Evolutionary conservation across 2,329 filamentous ascomycete species (phyloP).

Genomic region (Raffaelea ambrosiae): DNA sequence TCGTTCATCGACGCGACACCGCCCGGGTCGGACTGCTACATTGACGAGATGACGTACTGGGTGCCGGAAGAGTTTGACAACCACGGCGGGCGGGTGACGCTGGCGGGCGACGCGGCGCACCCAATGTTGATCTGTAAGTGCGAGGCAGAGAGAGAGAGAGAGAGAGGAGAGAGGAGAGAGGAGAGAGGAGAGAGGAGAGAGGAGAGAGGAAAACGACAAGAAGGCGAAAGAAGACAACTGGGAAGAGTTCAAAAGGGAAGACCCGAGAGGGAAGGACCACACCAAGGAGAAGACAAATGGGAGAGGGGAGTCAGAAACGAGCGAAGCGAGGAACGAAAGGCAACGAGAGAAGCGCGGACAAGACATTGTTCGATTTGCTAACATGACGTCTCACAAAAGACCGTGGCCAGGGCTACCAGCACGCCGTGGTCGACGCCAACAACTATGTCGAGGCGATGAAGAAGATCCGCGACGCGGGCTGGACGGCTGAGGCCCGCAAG

Average conservation of each 20-base stretch:
- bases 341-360: too few relatives aligned
- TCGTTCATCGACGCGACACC: conserved; percentile 26
- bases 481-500: conserved; percentile 9
- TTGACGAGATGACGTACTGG: conserved; percentile 30
- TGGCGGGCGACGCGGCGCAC: conserved; percentile 32
- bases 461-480: conserved; percentile 11
- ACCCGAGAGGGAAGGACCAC: too few relatives aligned
- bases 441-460: conserved; percentile 27
- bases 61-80: conserved; percentile 22
- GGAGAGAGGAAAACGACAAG: too few relatives aligned
- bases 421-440: conserved; percentile 30
- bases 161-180: too few relatives aligned
- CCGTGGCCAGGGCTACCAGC: conserved; percentile 37
- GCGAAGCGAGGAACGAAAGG: too few relatives aligned
- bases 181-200: too few relatives aligned
- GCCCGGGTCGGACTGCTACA: conserved; percentile 19
- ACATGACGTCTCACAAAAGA: too few relatives aligned
- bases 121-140: conserved; percentile 33
- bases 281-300: too few relatives aligned
- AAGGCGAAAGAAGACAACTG: too few relatives aligned
- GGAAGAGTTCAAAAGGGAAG: too few relatives aligned
- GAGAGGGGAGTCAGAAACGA: too few relatives aligned
- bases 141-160: too few relatives aligned
- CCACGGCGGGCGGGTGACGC: conserved; percentile 22
- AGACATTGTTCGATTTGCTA: conserved; percentile 4